Conservation (phyloP, 2,329 filamentous ascomycete species). For the Pezicula carpinea region DNA sequence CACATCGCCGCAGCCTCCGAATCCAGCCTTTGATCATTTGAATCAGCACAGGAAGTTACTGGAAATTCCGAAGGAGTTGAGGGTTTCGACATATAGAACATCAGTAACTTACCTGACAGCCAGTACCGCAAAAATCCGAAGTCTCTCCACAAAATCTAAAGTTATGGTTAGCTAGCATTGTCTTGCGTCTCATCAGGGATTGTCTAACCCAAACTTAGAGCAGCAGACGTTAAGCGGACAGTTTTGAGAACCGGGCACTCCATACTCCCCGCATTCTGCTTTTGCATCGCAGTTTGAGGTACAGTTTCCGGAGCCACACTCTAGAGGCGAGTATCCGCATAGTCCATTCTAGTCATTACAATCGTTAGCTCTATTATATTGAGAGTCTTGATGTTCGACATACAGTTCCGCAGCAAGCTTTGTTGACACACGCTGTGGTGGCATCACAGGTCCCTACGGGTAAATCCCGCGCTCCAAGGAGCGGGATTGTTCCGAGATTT, state of each 20-base stretch:
- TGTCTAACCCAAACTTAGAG: conserved; percentile 20
- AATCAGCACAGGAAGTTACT: too few relatives aligned
- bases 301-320: conserved; percentile 19
- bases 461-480: neutral
- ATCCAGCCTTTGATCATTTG: too few relatives aligned
- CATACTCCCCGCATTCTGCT: conserved; percentile 13
- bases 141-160: conserved; percentile 8
- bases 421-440: conserved; percentile 4
- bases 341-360: too few relatives aligned
- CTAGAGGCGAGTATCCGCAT: conserved; percentile 12
- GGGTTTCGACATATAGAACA: too few relatives aligned
- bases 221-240: conserved; percentile 31
- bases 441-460: conserved; percentile 8
- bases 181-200: conserved; percentile 2
- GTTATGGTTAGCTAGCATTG: conserved; percentile 11
- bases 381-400: too few relatives aligned
- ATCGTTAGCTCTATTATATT: too few relatives aligned
- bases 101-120: neutral
- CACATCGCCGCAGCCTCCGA: conserved; percentile 1
- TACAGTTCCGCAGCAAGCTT: neutral
- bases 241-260: conserved; percentile 1
- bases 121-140: neutral
- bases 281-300: conserved; percentile 14
- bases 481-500: neutral
- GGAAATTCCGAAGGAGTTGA: too few relatives aligned